Conservation (phyloP, 495 filamentous ascomycete genomes). For the Neurospora tetraspora region DNA sequence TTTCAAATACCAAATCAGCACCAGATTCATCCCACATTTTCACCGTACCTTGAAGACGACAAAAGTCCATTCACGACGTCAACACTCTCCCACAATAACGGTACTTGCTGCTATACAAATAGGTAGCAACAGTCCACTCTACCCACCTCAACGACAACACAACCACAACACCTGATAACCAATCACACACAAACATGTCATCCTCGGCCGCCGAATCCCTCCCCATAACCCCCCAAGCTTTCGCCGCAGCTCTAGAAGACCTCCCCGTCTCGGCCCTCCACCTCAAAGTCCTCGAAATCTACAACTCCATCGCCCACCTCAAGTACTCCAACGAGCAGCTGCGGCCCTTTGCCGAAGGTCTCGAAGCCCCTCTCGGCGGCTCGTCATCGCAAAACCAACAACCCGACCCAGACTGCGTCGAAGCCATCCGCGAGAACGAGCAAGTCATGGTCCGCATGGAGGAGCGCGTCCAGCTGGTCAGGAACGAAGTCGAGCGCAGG, state of each 20-base stretch:
- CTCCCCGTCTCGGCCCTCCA: slow-evolving; percentile 64
- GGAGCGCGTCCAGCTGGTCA: slow-evolving; percentile 57
- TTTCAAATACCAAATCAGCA: neutral
- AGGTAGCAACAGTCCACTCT: neutral
- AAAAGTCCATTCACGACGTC: neutral
- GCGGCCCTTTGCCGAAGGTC: slow-evolving; percentile 44
- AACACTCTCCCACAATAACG: neutral
- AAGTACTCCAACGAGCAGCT: slow-evolving; percentile 68
- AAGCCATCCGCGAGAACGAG: slow-evolving; percentile 69
- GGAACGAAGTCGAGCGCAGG: slow-evolving; percentile 63
- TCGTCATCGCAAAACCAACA: slow-evolving; percentile 7
- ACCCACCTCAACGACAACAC: neutral
- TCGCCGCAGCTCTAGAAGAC: slow-evolving; percentile 62
- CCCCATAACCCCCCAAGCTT: slow-evolving; percentile 52
- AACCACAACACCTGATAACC: neutral
- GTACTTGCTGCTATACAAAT: neutral
- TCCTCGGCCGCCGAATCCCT: slow-evolving; percentile 30
- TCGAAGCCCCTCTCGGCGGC: slow-evolving; percentile 9
- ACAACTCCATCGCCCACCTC: slow-evolving; percentile 75
- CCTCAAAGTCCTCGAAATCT: slow-evolving; percentile 71
- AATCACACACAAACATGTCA: too few species aligned
- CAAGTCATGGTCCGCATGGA: slow-evolving; percentile 63
- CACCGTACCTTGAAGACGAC: neutral
- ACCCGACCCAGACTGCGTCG: slow-evolving; percentile 54
- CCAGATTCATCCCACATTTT: neutral